A percentile compares a stretch with the other conserved stretches of the same genome.
Conservation (phyloP, 2,329 filamentous ascomycete species). For the Nemania sp. region DNA sequence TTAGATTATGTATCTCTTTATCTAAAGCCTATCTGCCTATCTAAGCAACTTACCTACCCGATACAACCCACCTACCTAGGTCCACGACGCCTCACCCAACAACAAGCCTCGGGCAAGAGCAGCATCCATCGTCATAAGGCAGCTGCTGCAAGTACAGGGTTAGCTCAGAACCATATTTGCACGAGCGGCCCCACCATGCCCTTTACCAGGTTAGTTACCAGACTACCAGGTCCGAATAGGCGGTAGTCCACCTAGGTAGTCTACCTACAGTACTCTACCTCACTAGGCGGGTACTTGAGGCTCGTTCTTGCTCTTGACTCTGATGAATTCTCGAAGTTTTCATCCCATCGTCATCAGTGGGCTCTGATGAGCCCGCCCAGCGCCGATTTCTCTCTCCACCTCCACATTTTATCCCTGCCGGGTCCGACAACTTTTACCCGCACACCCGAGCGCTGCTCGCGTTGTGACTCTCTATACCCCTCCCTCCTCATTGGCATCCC, state of each 20-base stretch:
- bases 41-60: background rate
- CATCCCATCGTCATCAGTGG: conserved; percentile 37
- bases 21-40: background rate
- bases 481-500: conserved; percentile 6
- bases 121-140: conserved; percentile 7
- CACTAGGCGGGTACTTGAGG: conserved; percentile 22
- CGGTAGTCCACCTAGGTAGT: background rate
- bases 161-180: conserved; percentile 21
- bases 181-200: conserved; percentile 35
- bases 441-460: conserved; percentile 18
- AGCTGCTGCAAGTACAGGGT: background rate
- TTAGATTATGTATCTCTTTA: too few relatives aligned
- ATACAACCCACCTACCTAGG: background rate
- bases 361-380: conserved; percentile 21
- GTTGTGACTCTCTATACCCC: conserved; percentile 9
- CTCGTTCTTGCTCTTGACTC: conserved; percentile 25
- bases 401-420: conserved; percentile 1
- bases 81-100: too few relatives aligned
- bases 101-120: background rate
- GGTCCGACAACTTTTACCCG: conserved; percentile 4
- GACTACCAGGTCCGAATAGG: background rate
- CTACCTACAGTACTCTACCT: too few relatives aligned
- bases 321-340: conserved; percentile 25
- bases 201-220: conserved; percentile 6
- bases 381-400: background rate